Conservation (phyloP, 805 yeast genomes). For the Komagataella phaffii region DNA sequence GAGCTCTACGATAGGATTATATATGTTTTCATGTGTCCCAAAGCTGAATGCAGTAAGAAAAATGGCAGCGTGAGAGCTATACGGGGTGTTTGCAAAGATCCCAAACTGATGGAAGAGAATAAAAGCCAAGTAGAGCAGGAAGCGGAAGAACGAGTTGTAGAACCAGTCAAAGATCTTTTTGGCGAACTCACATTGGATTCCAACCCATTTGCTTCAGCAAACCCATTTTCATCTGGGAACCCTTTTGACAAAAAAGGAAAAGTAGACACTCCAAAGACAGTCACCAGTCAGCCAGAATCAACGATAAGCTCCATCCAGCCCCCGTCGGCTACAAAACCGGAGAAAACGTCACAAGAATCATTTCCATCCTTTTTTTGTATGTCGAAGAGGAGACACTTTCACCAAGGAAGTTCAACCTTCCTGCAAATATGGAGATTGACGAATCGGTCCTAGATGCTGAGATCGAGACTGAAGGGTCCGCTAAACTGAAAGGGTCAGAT, state of each 20-base stretch:
- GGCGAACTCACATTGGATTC: conserved; percentile 11
- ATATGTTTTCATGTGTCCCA: conserved; percentile 67
- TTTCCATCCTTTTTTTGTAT: conserved; percentile 22
- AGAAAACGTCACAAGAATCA: conserved; percentile 12
- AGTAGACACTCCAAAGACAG: not conserved
- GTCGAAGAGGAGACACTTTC: conserved; percentile 61
- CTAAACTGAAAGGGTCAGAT: conserved; percentile 9
- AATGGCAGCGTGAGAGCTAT: conserved; percentile 64
- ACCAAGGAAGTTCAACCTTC: conserved; percentile 26
- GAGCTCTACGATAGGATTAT: conserved; percentile 68
- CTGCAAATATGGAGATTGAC: conserved; percentile 35
- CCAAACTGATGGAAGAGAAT: conserved; percentile 26
- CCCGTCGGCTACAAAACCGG: conserved; percentile 15
- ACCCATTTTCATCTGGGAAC: conserved; percentile 23
- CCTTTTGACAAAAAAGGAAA: conserved; percentile 1
- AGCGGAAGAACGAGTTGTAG: conserved; percentile 25
- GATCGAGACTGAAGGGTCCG: conserved; percentile 17
- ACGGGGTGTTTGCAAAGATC: conserved; percentile 61
- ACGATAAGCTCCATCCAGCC: conserved; percentile 1
- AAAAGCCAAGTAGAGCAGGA: conserved; percentile 24
- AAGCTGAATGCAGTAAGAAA: conserved; percentile 50
- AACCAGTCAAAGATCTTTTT: conserved; percentile 20
- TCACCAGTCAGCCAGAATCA: not conserved
- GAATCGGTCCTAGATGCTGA: conserved; percentile 29
- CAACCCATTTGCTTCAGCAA: conserved; percentile 20